Evolutionary conservation across 176 grass and related monocot genomes (phyloP), one percentile per base, ranked within the genome.

Genomic region (Secale cereale): DNA sequence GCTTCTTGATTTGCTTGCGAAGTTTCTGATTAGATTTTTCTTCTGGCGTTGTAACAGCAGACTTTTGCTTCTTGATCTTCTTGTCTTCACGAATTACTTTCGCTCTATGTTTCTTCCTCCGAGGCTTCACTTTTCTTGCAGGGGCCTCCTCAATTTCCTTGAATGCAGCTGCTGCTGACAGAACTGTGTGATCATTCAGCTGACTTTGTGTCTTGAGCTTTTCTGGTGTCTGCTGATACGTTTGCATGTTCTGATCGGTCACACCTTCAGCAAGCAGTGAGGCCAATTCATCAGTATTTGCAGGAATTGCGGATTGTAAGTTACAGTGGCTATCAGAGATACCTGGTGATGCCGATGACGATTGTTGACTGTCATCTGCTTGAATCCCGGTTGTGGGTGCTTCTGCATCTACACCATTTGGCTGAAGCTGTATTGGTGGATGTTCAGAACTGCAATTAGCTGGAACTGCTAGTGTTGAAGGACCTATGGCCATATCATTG

Each of bases 51-150:
- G 86, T 70, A 66, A 80, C 71, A 46, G 63, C 67, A 54, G 48
- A 12, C 16, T 89, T 89, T 72, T 86, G 67, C 25, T 46, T 86
- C 84, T 82, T 89, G 5, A 50, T 8, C 32, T 29, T 29, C 43
- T 68, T 86, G 23, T 56, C 65, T 61, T 94, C 90, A 54, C 78
- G 80, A 25, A 94, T 80, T 80, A 95, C 93, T 77, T 92, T 92
- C 73, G 93, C 85, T 65, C 90, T 92, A 33, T 92, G 88, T 22
- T 81, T 90, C 81, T 82, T 92, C 88, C 86, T 88, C 59, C 74
- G 40, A 76, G 77, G 39, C 77, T 81, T 89, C 33, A 14, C 59
- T 68, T 81, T 87, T 62, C 19, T 52, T 75, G 57, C 39, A 29
- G 33, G 59, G 54, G 48, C 81, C 77, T 83, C 80, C 74, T 74